Base-by-base conservation (phyloP, 2,329 filamentous ascomycete genomes). In the Ramichloridium luteum region DNA sequence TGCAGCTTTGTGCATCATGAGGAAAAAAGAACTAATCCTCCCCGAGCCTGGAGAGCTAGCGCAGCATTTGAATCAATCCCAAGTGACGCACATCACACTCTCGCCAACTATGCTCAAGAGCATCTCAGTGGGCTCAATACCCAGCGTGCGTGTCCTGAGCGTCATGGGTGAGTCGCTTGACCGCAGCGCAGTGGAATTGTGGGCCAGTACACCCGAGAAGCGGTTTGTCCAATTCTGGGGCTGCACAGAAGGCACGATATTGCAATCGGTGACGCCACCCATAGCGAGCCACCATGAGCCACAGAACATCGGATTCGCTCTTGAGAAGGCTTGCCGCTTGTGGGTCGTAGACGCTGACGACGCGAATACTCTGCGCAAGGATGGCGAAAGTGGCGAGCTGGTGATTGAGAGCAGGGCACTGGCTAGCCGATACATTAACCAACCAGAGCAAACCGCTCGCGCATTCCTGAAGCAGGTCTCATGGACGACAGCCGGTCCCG, bases 61-160 rank as follows among this genome's bases (percentile, higher is more conserved):
- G 11, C n/a, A 8, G 28, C 13, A 30, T 12, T 30, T 30, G 28
- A 20, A 13, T 16, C n/a, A 5, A 12, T 10, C 16, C n/a, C 6
- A n/a, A 11, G 20, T 30, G 14, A 30, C 28, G 16, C 28, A 30
- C 16, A 17, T 30, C 16, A 30, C 14, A 13, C 13, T 30, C 13
- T 30, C 28, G 16, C 28, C 28, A 16, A 30, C 28, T n/a, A 30
- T 30, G 28, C 28, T 30, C n/a, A 17, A 30, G 12, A 20, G 14
- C n/a, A 20, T 30, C 5, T 5, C 13, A 11, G 9, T n/a, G 2
- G 28, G 16, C 12, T 13, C 13, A 17, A 16, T 30, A n/a, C 16
- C 28, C 11, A 30, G 13, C 20, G 14, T 30, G n/a, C 11, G 16
- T 12, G 28, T 30, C 4, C 16, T 30, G 13, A 30, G 28, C 13